Conservation (phyloP, 129 eudicot genomes). For the Sambucus nigra region DNA sequence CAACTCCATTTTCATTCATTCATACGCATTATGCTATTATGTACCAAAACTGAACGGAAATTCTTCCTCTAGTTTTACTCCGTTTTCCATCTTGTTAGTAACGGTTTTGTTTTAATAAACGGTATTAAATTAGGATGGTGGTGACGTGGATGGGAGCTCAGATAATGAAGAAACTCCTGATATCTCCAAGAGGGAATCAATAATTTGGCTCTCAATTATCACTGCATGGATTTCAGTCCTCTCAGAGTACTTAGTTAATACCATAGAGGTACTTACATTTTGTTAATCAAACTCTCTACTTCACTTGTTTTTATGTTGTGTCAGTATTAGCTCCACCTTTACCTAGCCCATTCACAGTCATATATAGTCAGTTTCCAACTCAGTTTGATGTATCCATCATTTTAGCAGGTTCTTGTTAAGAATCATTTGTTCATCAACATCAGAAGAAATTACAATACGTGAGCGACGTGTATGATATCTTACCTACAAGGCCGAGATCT, state of each 20-base stretch:
- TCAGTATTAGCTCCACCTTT: too few species aligned
- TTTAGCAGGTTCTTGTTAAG: too few species aligned
- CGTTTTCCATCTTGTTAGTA: neutral
- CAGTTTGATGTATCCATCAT: too few species aligned
- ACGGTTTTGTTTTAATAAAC: slow-evolving; percentile 1
- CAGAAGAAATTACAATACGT: too few species aligned
- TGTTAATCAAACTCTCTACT: neutral
- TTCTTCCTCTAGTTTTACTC: neutral
- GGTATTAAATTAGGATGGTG: slow-evolving; percentile 32
- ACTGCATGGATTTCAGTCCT: slow-evolving; percentile 51
- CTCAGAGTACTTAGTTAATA: slow-evolving; percentile 72
- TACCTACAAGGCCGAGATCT: too few species aligned
- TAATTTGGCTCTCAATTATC: slow-evolving; percentile 54
- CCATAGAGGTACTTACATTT: slow-evolving; percentile 49
- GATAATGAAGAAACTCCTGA: slow-evolving; percentile 62
- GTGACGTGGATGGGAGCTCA: slow-evolving; percentile 22
- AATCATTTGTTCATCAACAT: too few species aligned
- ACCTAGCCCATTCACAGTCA: too few species aligned
- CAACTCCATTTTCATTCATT: neutral
- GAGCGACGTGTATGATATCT: too few species aligned
- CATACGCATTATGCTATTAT: neutral
- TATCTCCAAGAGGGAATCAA: slow-evolving; percentile 51
- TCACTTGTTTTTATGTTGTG: too few species aligned
- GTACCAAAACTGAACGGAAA: neutral
- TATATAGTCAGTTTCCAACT: too few species aligned